Evolutionary conservation across 1,284 basidiomycete genomes (phyloP), one percentile per base, ranked within the genome.

Genomic region (Gomphus sp.): DNA sequence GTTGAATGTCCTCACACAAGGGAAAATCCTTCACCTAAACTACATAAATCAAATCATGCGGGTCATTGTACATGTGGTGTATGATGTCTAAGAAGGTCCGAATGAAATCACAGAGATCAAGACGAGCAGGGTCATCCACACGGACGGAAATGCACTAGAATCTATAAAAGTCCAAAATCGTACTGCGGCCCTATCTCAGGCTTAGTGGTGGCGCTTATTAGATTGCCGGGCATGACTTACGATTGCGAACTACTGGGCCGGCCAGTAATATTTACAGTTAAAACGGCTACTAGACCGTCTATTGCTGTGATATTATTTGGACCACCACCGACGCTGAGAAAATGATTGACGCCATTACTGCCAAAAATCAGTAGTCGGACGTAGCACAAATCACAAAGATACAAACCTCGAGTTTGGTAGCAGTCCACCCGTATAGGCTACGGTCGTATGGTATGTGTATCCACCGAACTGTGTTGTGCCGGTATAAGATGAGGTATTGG

Each of bases 281-380:
- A 66, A 1, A 98, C 74, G 0, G 91, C 93, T 0, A 97, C 87
- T 4, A 93, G 75, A 0, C 95, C 94, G 68, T 98, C 94, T 5
- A 87, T 78, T 0, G 93, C 84, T 55, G 83, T 84, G 14, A 73
- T 66, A 2, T 82, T 84, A 45, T 80, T 68, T 16, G 61, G 50
- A 16, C 55, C 66, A 10, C 77, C 72, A 22, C 74, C 77, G 6
- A 96, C 89, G 33, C 75, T 80, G 44, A 76, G 54, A 62, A 80
- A 80, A 70, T 93, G 92, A 68, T 97, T 97, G 66, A 98, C 83
- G 4, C 82, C 87, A 9, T 77, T 69, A 60, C 82, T 59, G 45
- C 14, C 8, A 14, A 36, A 12, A 53, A 22, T 31, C 34, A 44
- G 34, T 52, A 28, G 4, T 34, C n/a, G 28, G 22, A 39, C 33